These are phyloP conservation scores for Taiozyma sp. DNA, from an alignment of 1,139 yeast species.

Conservation along the genomic window DNA sequence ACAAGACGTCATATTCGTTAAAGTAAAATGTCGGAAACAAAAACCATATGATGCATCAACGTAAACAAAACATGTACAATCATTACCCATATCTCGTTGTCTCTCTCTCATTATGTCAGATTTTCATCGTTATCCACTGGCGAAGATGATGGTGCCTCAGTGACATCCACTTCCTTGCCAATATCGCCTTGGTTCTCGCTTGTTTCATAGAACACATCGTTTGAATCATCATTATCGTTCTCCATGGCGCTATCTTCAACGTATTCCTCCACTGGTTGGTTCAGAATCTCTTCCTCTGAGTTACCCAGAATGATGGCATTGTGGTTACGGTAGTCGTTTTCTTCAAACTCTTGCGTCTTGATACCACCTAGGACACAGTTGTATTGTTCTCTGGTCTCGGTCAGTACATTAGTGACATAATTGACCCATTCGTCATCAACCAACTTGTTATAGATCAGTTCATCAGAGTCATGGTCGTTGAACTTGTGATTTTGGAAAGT, in stretches of 20 bases:
- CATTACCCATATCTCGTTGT: not conserved
- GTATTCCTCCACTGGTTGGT: slow-evolving; percentile 11
- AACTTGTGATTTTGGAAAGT: slow-evolving; percentile 28
- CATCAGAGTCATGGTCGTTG: slow-evolving; percentile 22
- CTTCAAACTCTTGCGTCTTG: slow-evolving; percentile 19
- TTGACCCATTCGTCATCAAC: slow-evolving; percentile 67
- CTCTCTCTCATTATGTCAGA: not conserved
- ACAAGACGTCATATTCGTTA: not conserved
- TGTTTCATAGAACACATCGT: slow-evolving; percentile 4
- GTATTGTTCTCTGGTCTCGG: slow-evolving; percentile 88
- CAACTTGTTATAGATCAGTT: slow-evolving; percentile 27
- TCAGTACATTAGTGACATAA: slow-evolving; percentile 78
- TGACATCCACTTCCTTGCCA: slow-evolving; percentile 24
- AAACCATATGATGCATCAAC: not conserved
- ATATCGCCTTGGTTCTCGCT: not conserved
- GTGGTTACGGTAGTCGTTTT: slow-evolving; percentile 19
- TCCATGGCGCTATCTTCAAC: not conserved
- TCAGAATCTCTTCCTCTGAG: slow-evolving; percentile 23
- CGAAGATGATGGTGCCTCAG: not conserved
- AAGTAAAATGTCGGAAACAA: not conserved
- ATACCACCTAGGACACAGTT: slow-evolving; percentile 88
- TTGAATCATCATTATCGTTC: slow-evolving; percentile 8
- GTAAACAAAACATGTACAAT: not conserved
- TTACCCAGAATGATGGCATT: slow-evolving; percentile 25
- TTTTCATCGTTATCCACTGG: not conserved